Evolutionary conservation across 2,329 filamentous ascomycete species (phyloP).

Genomic region (Rosellinia necatrix): DNA sequence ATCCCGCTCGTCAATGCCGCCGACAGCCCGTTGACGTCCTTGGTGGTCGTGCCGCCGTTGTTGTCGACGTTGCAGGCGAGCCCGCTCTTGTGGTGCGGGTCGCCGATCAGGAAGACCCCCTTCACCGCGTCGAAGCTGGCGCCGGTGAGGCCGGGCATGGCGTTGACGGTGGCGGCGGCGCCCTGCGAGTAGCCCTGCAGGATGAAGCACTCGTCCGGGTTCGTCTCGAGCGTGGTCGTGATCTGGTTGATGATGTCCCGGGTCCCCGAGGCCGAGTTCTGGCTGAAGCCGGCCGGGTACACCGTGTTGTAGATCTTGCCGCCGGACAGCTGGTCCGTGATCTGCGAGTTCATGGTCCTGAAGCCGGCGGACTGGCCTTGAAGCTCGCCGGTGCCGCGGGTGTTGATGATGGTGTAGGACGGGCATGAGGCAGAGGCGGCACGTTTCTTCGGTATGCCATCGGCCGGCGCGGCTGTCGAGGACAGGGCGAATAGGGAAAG

Average conservation of each 20-base stretch:
- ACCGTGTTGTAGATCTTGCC: constrained; percentile 19
- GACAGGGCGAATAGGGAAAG: constrained; percentile 7
- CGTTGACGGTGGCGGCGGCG: constrained; percentile 16
- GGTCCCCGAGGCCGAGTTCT: constrained; percentile 8
- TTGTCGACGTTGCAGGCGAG: constrained; percentile 24
- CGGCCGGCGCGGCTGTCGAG: constrained; percentile 7
- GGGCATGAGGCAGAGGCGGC: constrained; percentile 14
- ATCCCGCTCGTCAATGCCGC: neutral
- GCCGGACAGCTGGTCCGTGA: constrained; percentile 11
- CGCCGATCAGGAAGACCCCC: constrained; percentile 22
- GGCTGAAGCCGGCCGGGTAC: constrained; percentile 12
- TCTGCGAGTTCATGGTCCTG: constrained; percentile 17
- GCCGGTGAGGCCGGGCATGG: constrained; percentile 8
- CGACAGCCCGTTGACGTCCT: constrained; percentile 6
- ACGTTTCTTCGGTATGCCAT: neutral
- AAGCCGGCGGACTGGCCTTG: constrained; percentile 18
- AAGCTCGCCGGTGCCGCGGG: constrained; percentile 13
- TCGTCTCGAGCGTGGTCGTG: constrained; percentile 3
- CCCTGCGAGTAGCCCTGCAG: constrained; percentile 22
- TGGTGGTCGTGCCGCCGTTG: constrained; percentile 12
- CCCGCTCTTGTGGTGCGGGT: constrained; percentile 14
- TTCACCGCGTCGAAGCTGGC: constrained; percentile 17
- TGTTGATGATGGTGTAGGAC: constrained; percentile 23
- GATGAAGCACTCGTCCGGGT: constrained; percentile 23
- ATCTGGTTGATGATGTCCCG: constrained; percentile 20